phyloP scores from a whole-genome alignment of 768 basidiomycete genomes.

The Amyloporia xantha region DNA sequence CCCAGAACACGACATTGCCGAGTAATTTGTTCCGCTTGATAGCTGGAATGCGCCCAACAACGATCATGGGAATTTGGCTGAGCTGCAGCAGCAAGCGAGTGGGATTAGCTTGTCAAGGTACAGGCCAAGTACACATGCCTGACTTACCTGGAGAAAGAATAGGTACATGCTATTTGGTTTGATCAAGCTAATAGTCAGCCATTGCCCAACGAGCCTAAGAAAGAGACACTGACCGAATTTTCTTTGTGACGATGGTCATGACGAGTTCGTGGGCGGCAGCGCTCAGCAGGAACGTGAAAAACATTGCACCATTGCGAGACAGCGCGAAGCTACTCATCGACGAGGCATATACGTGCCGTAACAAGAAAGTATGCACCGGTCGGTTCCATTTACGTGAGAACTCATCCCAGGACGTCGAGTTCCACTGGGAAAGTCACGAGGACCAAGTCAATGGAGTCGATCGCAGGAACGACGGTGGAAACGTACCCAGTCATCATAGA shows the following conservation, averaged over 20 bases:
- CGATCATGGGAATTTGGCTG: constrained; percentile 87
- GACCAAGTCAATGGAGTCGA: background rate
- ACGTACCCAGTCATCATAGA: constrained; percentile 92
- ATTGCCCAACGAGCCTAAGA: background rate
- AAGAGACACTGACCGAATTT: constrained; percentile 74
- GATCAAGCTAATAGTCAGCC: too few species aligned
- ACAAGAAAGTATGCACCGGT: constrained; percentile 88
- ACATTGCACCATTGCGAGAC: constrained; percentile 77
- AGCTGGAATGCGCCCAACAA: constrained; percentile 65
- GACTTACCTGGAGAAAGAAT: constrained; percentile 62
- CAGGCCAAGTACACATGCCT: background rate
- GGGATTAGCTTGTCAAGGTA: too few species aligned
- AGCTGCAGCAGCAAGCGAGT: constrained; percentile 40
- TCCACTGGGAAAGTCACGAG: constrained; percentile 54
- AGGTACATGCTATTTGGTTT: constrained; percentile 76
- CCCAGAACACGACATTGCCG: constrained; percentile 88
- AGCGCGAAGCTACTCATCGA: constrained; percentile 73
- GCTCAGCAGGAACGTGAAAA: constrained; percentile 87
- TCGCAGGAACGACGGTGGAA: background rate
- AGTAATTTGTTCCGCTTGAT: constrained; percentile 78
- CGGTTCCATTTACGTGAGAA: constrained; percentile 99
- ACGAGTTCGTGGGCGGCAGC: constrained; percentile 91
- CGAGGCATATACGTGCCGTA: constrained; percentile 93
- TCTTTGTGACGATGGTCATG: constrained; percentile 92
- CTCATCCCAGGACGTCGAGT: constrained; percentile 94